Evolutionary conservation across 2,329 filamentous ascomycete genomes (phyloP), one percentile per base, ranked within the genome.

Genomic region (Trichoderma sp.): DNA sequence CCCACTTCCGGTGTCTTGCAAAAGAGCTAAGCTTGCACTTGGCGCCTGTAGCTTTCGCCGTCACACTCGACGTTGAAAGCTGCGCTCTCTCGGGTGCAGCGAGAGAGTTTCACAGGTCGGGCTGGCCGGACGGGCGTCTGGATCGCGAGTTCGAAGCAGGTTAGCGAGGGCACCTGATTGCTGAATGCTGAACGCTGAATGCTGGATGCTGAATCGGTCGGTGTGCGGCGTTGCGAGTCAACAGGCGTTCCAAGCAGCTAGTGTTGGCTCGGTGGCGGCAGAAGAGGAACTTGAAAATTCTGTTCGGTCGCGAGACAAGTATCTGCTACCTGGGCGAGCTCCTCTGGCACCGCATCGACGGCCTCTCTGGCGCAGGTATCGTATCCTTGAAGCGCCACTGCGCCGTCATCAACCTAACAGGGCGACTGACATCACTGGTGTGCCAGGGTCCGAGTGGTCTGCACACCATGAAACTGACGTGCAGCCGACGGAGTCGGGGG

Each of bases 361-460:
- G 48, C 34, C 45, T 32, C 39, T 19, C 53, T 58, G 25, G 42
- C 34, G 35, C 54, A 37, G 22, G 34, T 58, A 54, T 54, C 53
- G 34, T 54, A 61, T 67, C 64, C 64, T 48, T 34, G 66, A 57
- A 64, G 52, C 59, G 66, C 58, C 50, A 68, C 57, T 35, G 58
- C 58, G 60, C 68, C 45, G 60, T 58, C 68, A 65, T 63, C 66
- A 53, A 48, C 65, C 67, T 52, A 68, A 32, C 42, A 56, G 39
- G 68, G 53, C 63, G 59, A 66, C 66, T 70, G 68, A 70, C 68
- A 70, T 70, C 67, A 70, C 61, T 50, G 35, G 42, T 19, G 53
- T 56, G 56, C 45, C 54, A 56, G 61, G 67, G 61, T 37, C 32
- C 42, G 34, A 35, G 35, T 57, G 35, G 50, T 59, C 61, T 68